A percentile compares a stretch with the other conserved stretches of the same genome.
phyloP scores from a whole-genome alignment of 768 basidiomycete species.

The Russula sp. region DNA sequence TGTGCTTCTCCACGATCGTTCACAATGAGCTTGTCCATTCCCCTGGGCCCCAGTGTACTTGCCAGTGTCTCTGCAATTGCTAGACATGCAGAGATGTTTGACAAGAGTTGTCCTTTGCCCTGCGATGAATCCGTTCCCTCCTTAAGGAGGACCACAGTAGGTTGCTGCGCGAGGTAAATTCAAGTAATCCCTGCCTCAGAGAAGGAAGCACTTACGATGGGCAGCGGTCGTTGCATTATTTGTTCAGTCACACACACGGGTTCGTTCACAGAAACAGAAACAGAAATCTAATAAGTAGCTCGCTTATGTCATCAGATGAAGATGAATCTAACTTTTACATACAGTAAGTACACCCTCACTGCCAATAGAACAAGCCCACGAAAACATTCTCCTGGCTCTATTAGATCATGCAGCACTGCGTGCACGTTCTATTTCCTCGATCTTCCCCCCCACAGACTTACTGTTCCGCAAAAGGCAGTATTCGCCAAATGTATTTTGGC shows the following conservation, averaged over 20 bases:
- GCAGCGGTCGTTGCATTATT: slow-evolving; percentile 73
- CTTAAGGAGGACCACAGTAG: slow-evolving; percentile 90
- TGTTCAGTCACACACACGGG: not conserved
- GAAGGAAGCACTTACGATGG: slow-evolving; percentile 18
- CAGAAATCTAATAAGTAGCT: not conserved
- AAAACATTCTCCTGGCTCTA: not conserved
- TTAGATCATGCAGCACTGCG: not conserved
- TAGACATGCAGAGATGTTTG: slow-evolving; percentile 94
- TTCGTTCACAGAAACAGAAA: not conserved
- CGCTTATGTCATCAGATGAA: slow-evolving; percentile 13
- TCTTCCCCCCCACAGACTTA: slow-evolving; percentile 29
- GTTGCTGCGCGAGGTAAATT: slow-evolving; percentile 57
- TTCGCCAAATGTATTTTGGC: slow-evolving; percentile 73
- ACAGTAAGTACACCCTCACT: too few relatives aligned
- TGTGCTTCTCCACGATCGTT: slow-evolving; percentile 91
- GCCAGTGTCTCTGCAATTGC: slow-evolving; percentile 88
- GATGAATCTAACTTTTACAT: not conserved
- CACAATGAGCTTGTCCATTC: slow-evolving; percentile 98
- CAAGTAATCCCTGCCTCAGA: not conserved
- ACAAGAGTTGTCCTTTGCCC: slow-evolving; percentile 85
- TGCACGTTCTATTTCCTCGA: slow-evolving; percentile 9
- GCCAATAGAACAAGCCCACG: too few relatives aligned
- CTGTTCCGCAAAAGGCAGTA: slow-evolving; percentile 80
- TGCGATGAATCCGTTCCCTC: slow-evolving; percentile 97
- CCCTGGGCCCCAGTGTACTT: slow-evolving; percentile 93